These are phyloP conservation scores for Phytophthora quininea DNA, from an alignment of 352 stramenopile species.

Conservation along the genomic window DNA sequence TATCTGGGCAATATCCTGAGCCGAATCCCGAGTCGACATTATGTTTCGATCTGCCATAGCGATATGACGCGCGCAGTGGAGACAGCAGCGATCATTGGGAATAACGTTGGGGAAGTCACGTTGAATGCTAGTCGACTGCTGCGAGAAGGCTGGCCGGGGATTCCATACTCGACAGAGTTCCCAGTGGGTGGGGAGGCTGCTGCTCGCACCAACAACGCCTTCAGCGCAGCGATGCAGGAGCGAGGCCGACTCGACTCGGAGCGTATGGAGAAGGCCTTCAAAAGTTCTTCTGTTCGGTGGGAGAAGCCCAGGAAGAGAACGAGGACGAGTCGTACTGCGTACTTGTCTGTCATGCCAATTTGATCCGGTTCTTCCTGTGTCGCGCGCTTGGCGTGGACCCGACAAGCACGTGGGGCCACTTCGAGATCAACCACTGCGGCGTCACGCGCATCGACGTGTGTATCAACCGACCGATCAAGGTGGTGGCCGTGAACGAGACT, in stretches of 20 bases:
- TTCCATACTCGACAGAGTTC: slow-evolving; percentile 56
- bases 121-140: slow-evolving; percentile 56
- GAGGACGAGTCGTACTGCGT: slow-evolving; percentile 70
- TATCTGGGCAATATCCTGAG: slow-evolving; percentile 67
- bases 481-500: slow-evolving; percentile 82
- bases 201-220: slow-evolving; percentile 26
- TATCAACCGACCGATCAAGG: slow-evolving; percentile 68
- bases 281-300: slow-evolving; percentile 38
- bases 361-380: slow-evolving; percentile 86
- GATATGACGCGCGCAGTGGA: slow-evolving; percentile 81
- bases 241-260: slow-evolving; percentile 50
- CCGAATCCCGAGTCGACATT: slow-evolving; percentile 56
- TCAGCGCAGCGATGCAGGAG: slow-evolving; percentile 31
- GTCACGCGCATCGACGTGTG: slow-evolving; percentile 82
- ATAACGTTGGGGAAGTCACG: slow-evolving; percentile 49
- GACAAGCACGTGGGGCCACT: slow-evolving; percentile 71
- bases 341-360: slow-evolving; percentile 84
- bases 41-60: slow-evolving; percentile 72
- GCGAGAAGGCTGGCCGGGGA: slow-evolving; percentile 79
- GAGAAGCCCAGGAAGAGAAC: slow-evolving; percentile 34
- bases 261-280: slow-evolving; percentile 73
- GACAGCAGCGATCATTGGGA: slow-evolving; percentile 66
- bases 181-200: slow-evolving; percentile 14
- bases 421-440: slow-evolving; percentile 88
- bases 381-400: slow-evolving; percentile 67